phyloP scores from a whole-genome alignment of 2,329 filamentous ascomycete species.

The Xylaria hypoxylon region DNA sequence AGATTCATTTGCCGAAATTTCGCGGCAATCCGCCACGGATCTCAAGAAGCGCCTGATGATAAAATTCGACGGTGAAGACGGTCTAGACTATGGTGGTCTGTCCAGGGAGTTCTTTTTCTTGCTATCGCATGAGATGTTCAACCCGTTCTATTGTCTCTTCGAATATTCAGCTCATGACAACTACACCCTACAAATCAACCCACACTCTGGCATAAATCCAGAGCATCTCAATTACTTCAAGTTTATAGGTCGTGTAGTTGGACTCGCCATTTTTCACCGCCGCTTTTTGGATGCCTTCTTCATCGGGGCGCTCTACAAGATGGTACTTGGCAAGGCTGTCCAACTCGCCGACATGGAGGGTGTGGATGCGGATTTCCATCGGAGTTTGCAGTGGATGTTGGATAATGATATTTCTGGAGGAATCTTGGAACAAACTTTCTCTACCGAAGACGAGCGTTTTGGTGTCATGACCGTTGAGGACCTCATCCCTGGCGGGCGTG shows the following conservation, averaged over 20 bases:
- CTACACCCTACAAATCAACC: conserved; percentile 99
- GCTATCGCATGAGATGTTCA: conserved; percentile 99
- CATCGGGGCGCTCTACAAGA: conserved; percentile 99
- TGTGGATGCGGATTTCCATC: conserved; percentile 97
- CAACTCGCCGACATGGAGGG: conserved; percentile 96
- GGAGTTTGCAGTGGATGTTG: conserved; percentile 96
- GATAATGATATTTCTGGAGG: conserved; percentile 95
- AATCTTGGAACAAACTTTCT: conserved; percentile 94
- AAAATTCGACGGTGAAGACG: conserved; percentile 98
- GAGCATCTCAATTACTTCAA: conserved; percentile 99
- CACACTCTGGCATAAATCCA: conserved; percentile 98
- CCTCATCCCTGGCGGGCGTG: conserved; percentile 86
- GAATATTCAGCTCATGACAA: conserved; percentile 99
- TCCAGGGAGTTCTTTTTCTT: conserved; percentile 99
- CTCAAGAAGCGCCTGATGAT: conserved; percentile 99
- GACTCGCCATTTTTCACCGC: conserved; percentile 96
- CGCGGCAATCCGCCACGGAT: conserved; percentile 93
- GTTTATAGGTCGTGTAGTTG: conserved; percentile 97
- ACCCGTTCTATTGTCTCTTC: conserved; percentile 99
- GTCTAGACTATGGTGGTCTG: conserved; percentile 95
- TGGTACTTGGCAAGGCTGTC: conserved; percentile 95
- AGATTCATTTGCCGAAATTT: conserved; percentile 98
- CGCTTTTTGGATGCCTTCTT: conserved; percentile 99
- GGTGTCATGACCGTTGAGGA: conserved; percentile 95
- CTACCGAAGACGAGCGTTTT: conserved; percentile 96